Conservation (phyloP, 2,329 filamentous ascomycete species). For the Colletotrichum caudatum region DNA sequence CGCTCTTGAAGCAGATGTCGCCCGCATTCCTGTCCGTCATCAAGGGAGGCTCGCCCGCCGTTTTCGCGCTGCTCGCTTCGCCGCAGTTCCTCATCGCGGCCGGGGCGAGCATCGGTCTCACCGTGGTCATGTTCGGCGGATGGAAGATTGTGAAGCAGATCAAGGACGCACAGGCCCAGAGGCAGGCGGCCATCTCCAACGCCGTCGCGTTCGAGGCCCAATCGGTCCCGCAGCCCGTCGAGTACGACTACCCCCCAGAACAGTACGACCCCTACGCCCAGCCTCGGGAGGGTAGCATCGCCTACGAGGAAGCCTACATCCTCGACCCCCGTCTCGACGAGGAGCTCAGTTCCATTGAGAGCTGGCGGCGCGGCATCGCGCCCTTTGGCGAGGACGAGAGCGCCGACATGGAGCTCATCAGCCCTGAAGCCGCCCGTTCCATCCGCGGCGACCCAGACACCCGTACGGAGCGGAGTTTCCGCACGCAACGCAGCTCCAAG, state of each 20-base stretch:
- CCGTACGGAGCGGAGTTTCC: slow-evolving; percentile 51
- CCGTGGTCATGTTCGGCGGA: slow-evolving; percentile 93
- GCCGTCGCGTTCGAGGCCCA: slow-evolving; percentile 49
- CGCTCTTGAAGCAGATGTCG: slow-evolving; percentile 83
- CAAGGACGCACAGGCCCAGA: slow-evolving; percentile 54
- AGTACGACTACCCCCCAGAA: slow-evolving; percentile 28
- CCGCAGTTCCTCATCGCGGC: slow-evolving; percentile 96
- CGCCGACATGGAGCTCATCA: slow-evolving; percentile 69
- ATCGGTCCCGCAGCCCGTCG: slow-evolving; percentile 31
- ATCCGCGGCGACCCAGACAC: slow-evolving; percentile 58
- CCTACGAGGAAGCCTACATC: slow-evolving; percentile 68
- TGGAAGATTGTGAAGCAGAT: slow-evolving; percentile 98
- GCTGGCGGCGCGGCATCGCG: slow-evolving; percentile 68
- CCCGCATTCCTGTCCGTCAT: slow-evolving; percentile 81
- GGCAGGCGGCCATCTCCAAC: slow-evolving; percentile 42
- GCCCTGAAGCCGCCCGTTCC: slow-evolving; percentile 64
- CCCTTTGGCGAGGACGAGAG: slow-evolving; percentile 60
- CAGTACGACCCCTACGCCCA: slow-evolving; percentile 30
- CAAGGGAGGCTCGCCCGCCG: slow-evolving; percentile 84
- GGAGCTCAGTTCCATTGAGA: slow-evolving; percentile 69
- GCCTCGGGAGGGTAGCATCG: slow-evolving; percentile 45
- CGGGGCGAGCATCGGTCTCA: slow-evolving; percentile 90
- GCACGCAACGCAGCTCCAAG: slow-evolving; percentile 47
- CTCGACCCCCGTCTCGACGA: slow-evolving; percentile 57
- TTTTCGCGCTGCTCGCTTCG: slow-evolving; percentile 87